Evolutionary conservation across 305 asterid genomes (phyloP).

Genomic region (Withania somnifera): DNA sequence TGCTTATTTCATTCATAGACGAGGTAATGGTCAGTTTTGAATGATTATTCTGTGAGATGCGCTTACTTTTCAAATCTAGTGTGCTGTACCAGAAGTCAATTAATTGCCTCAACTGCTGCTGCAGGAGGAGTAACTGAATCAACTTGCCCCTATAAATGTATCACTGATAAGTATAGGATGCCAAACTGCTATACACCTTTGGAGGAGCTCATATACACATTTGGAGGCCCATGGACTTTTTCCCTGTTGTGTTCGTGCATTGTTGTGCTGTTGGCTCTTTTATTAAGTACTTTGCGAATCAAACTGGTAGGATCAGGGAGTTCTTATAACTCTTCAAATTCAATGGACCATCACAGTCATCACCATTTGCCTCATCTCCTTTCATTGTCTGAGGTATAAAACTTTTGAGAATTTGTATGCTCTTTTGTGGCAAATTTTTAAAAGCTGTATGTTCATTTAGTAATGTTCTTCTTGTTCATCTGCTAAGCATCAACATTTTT

Average conservation of each 20-base stretch:
- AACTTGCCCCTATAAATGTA: conserved; percentile 68
- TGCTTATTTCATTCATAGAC: conserved; percentile 67
- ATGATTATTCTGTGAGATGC: not conserved
- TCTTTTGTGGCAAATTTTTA: not conserved
- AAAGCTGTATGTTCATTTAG: not conserved
- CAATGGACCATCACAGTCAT: conserved; percentile 54
- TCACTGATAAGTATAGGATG: conserved; percentile 72
- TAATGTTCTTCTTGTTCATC: not conserved
- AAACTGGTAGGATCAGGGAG: conserved; percentile 64
- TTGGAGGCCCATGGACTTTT: conserved; percentile 96
- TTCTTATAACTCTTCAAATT: conserved; percentile 41
- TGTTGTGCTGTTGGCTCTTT: conserved; percentile 60
- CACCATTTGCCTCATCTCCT: conserved; percentile 81
- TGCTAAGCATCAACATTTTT: not conserved
- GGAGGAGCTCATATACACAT: conserved; percentile 84
- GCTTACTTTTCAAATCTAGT: not conserved
- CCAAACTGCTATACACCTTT: conserved; percentile 90
- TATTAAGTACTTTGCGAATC: conserved; percentile 58
- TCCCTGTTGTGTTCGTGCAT: conserved; percentile 50
- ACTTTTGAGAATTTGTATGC: not conserved
- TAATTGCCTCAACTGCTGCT: conserved; percentile 22
- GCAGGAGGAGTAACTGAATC: conserved; percentile 90
- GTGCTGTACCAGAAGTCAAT: not conserved
- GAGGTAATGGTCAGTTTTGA: conserved; percentile 44
- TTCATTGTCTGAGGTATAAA: conserved; percentile 77